phyloP scores from a whole-genome alignment of 768 basidiomycete genomes.

The Pholiota microspora region DNA sequence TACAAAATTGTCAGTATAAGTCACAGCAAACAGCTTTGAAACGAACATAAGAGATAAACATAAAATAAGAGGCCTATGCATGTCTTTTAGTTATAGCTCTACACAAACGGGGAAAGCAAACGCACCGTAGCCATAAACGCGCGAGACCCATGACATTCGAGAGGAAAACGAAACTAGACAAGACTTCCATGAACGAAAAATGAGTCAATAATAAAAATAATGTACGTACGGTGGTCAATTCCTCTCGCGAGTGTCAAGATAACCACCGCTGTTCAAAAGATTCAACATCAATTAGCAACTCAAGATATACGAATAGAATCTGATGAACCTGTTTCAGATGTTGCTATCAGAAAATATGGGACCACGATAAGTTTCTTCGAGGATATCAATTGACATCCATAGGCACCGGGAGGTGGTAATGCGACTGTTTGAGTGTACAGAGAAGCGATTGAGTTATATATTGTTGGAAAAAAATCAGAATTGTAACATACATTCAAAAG shows the following conservation, averaged over 20 bases:
- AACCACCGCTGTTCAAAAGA: not conserved
- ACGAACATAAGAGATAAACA: conserved; percentile 35
- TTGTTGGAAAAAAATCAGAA: too few relatives aligned
- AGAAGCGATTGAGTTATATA: too few relatives aligned
- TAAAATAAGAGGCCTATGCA: conserved; percentile 38
- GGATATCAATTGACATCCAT: not conserved
- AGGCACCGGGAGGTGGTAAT: not conserved
- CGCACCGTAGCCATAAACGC: conserved; percentile 4
- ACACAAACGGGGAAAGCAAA: not conserved
- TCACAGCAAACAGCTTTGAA: not conserved
- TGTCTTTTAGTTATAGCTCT: not conserved
- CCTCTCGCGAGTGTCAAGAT: not conserved
- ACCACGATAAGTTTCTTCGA: not conserved
- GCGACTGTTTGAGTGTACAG: conserved; percentile 4
- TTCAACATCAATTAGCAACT: not conserved
- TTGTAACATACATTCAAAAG: conserved; percentile 1
- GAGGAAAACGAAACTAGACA: not conserved
- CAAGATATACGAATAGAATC: not conserved
- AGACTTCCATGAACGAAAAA: not conserved
- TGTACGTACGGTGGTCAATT: not conserved
- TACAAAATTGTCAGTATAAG: conserved; percentile 6
- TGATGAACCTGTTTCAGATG: conserved; percentile 1
- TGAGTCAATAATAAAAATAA: not conserved
- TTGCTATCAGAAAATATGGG: not conserved
- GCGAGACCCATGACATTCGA: not conserved